Evolutionary conservation across 2,329 filamentous ascomycete species (phyloP), one percentile per base, ranked within the genome.

Genomic region (Scytalidium sp.): DNA sequence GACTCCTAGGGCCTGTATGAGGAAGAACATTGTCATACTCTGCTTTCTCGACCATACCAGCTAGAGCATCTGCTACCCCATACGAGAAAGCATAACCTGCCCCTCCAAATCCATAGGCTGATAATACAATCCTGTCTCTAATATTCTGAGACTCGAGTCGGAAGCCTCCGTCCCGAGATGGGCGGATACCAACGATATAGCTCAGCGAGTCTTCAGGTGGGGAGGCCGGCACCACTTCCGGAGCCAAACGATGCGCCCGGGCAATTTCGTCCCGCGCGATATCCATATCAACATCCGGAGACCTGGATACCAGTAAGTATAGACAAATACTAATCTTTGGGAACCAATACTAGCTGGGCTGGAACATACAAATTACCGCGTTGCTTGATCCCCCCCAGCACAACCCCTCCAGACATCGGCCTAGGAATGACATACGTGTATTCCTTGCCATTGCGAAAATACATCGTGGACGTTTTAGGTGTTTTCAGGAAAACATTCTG

Each of bases 261-360:
- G 64, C 56, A 43, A 70, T 69, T 46, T 69, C 67, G 48, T 70
- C 67, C n/a, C 58, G 60, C 2, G 63, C 64, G 32, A 70, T 66
- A 2, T 66, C 62, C 54, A 66, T 56, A 50, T 69, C 66, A 13
- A 67, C 58, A 15, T 69, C 63, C 7, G 65, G 61, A 19, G 65
- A 68, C 19, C 66, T 68, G 23, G 11, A 19, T 11, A 3, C 32
- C 32, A 53, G 47, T 39, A 45, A 47, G 36, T 19, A 19, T 43
- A 13, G n/a, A n/a, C n/a, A 27, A 11, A 23, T 9, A 40, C 13
- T 17, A 11, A 22, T 13, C 10, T 23, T 4, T 29, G 19, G 13
- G 43, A 43, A 3, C 51, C 5, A 43, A 7, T 11, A 13, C 15
- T 9, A 27, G n/a, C n/a, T n/a, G 11, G 20, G 11, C 19, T 22